Evolutionary conservation across 2,329 filamentous ascomycete species (phyloP).

Genomic region (Trichoderma sp.): DNA sequence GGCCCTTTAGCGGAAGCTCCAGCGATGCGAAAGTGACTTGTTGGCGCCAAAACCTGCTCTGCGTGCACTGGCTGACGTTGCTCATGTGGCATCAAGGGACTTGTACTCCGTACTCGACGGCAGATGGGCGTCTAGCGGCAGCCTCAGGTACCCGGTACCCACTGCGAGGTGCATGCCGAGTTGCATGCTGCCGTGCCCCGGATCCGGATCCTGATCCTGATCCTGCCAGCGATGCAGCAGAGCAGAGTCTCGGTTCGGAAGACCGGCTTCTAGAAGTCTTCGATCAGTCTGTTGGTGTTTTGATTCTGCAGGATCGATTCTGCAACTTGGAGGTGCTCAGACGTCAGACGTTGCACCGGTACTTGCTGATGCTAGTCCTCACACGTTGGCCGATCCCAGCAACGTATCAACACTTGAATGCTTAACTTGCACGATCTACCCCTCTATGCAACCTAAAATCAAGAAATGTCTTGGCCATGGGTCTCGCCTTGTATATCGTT

Average conservation of each 20-base stretch:
- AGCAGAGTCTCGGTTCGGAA: not conserved
- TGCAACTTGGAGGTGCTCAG: not conserved
- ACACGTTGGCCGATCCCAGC: not conserved
- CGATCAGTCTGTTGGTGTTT: not conserved
- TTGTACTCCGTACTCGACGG: not conserved
- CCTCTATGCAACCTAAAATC: not conserved
- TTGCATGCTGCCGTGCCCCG: not conserved
- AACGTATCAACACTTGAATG: not conserved
- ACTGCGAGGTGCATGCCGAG: not conserved
- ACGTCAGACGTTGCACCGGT: not conserved
- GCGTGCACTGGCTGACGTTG: not conserved
- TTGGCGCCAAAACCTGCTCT: not conserved
- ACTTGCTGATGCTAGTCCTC: not conserved
- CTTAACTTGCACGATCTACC: not conserved
- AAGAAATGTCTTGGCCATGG: not conserved
- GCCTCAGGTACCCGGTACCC: not conserved
- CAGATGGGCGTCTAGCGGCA: not conserved
- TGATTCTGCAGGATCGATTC: not conserved
- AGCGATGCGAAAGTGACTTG: not conserved
- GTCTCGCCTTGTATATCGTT: not conserved
- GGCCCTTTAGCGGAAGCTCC: not conserved
- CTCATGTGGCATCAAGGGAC: too few species aligned
- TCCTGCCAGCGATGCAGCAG: not conserved
- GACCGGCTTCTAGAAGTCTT: not conserved
- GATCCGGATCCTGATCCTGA: not conserved